Evolutionary conservation across 306 rosid genomes (phyloP).

Genomic region (Lotus japonicus): DNA sequence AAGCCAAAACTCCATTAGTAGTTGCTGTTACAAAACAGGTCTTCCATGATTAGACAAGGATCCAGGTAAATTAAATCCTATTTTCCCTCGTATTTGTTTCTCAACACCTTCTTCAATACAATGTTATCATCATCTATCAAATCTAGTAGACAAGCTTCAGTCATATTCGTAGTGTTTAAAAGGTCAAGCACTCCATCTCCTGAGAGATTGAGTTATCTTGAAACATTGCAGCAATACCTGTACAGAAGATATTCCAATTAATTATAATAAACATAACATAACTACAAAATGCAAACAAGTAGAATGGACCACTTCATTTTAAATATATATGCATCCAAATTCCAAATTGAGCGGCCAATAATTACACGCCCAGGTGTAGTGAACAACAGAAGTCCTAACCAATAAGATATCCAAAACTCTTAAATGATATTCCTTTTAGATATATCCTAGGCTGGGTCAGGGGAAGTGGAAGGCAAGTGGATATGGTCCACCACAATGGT

Average conservation of each 20-base stretch:
- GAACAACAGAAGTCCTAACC: no score
- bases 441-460: no score
- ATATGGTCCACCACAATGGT: no score
- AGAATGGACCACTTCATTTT: background rate
- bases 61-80: slow-evolving; percentile 79
- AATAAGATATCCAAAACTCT: no score
- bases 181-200: slow-evolving; percentile 91
- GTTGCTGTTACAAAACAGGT: slow-evolving; percentile 85
- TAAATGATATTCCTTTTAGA: no score
- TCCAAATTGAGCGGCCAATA: background rate
- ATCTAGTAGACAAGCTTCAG: slow-evolving; percentile 85
- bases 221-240: slow-evolving; percentile 79
- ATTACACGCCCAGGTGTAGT: background rate
- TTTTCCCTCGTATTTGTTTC: slow-evolving; percentile 58
- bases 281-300: background rate
- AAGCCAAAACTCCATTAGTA: slow-evolving; percentile 85
- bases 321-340: background rate
- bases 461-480: no score
- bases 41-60: slow-evolving; percentile 82
- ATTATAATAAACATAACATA: background rate
- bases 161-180: slow-evolving; percentile 93
- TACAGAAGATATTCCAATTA: slow-evolving; percentile 19
- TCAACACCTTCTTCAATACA: slow-evolving; percentile 76
- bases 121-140: slow-evolving; percentile 79
- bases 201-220: slow-evolving; percentile 92